Evolutionary conservation across 257 asterid genomes (phyloP).

Genomic region (Echium plantagineum): DNA sequence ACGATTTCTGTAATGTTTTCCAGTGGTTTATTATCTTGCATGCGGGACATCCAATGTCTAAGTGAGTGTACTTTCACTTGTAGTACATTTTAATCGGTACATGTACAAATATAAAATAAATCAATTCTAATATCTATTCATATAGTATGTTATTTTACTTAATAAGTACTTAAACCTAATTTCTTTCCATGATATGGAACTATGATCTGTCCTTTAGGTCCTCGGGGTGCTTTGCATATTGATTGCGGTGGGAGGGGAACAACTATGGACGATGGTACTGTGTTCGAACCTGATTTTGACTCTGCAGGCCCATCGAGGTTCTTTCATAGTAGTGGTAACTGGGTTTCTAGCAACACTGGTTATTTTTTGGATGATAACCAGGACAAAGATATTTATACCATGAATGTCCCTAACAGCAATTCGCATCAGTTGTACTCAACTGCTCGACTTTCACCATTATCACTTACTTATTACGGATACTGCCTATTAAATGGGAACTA

Average conservation of each 20-base stretch:
- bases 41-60: slow-evolving; percentile 22
- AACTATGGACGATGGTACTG: slow-evolving; percentile 12
- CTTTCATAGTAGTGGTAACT: slow-evolving; percentile 14
- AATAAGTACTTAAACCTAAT: neutral
- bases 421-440: slow-evolving; percentile 7
- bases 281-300: slow-evolving; percentile 25
- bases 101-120: too few relatives aligned
- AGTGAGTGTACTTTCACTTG: slow-evolving; percentile 31
- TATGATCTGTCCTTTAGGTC: neutral
- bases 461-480: slow-evolving; percentile 25
- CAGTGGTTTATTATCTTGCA: slow-evolving; percentile 41
- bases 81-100: too few relatives aligned
- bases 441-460: slow-evolving; percentile 32
- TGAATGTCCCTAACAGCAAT: neutral
- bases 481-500: slow-evolving; percentile 28
- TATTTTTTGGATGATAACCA: slow-evolving; percentile 28
- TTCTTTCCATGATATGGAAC: neutral
- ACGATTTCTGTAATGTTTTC: slow-evolving; percentile 4
- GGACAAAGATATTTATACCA: slow-evolving; percentile 11
- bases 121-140: too few relatives aligned
- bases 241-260: slow-evolving; percentile 52
- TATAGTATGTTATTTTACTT: too few relatives aligned
- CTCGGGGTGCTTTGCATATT: slow-evolving; percentile 36
- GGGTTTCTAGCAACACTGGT: slow-evolving; percentile 65
- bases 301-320: slow-evolving; percentile 35